Conservation (phyloP, 2,329 filamentous ascomycete genomes). For the Akanthomyces uredinophilus region DNA sequence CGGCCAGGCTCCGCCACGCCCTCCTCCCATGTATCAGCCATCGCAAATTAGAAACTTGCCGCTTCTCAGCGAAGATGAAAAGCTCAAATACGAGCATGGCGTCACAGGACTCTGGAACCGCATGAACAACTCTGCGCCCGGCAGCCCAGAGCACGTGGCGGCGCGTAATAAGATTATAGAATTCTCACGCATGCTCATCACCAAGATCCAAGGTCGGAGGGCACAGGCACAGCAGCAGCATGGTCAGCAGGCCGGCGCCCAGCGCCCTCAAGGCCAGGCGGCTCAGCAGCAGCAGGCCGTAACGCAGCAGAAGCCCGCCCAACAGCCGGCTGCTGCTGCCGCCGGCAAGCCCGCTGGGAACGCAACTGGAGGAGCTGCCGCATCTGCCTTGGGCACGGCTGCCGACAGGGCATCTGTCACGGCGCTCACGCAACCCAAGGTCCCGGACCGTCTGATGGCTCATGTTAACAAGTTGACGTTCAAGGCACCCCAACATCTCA, state of each 20-base stretch:
- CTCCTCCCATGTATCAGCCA: slow-evolving; percentile 43
- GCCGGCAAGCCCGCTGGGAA: not conserved
- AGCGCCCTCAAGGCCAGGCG: slow-evolving; percentile 16
- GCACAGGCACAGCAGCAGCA: slow-evolving; percentile 31
- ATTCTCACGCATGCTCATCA: slow-evolving; percentile 53
- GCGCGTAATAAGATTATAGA: slow-evolving; percentile 55
- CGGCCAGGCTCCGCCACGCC: slow-evolving; percentile 21
- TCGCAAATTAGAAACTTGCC: slow-evolving; percentile 46
- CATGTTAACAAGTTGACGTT: slow-evolving; percentile 47
- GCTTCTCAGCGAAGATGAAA: slow-evolving; percentile 50
- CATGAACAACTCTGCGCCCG: slow-evolving; percentile 42
- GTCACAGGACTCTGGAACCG: slow-evolving; percentile 50
- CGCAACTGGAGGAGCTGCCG: slow-evolving; percentile 6
- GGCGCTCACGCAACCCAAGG: slow-evolving; percentile 23
- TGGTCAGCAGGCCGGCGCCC: slow-evolving; percentile 20
- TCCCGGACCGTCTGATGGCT: slow-evolving; percentile 40
- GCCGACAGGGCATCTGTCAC: not conserved
- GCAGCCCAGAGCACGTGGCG: slow-evolving; percentile 43
- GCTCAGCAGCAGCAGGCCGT: slow-evolving; percentile 20
- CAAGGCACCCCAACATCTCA: slow-evolving; percentile 36
- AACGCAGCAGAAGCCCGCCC: slow-evolving; percentile 9
- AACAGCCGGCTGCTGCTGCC: slow-evolving; percentile 7
- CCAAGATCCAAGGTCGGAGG: slow-evolving; percentile 43
- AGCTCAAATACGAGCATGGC: slow-evolving; percentile 53
- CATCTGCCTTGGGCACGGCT: not conserved